Base-by-base conservation (phyloP, 805 yeast species). In the Priceomyces carsonii region DNA sequence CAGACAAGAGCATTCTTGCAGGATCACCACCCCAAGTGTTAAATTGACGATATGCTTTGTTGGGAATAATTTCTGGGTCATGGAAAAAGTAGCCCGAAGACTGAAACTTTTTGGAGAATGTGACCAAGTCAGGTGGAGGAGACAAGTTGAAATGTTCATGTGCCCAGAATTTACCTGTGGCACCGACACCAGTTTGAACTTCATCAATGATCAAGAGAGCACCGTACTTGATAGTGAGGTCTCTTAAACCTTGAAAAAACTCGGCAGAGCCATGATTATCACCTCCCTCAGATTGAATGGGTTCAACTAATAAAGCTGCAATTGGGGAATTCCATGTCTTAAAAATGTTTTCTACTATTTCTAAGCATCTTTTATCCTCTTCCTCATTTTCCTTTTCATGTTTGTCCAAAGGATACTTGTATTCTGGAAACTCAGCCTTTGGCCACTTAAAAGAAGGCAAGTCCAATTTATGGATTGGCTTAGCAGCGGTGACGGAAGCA, bases 371-470 rank as follows among this genome's bases (percentile, higher is more conserved):
- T 42, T 72, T 79, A 65, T 90, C 98, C 67, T 89, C 96, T 33
- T 70, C 61, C 32, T 69, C 66, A 75, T 90, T 90, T 47, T 66
- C 79, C 31, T 70, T 79, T 26, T 56, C 78, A 57, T 79, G 56
- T 33, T 77, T 73, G 37, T 79, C 90, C 54, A 89, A 74, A 40
- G 98, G 98, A 63, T 88, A 90, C 62, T 81, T 69, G 64, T 87
- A 81, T 33, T 75, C 51, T 45, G 98, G 98, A 71, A 82, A 90
- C 44, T 87, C 88, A 38, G 96, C 96, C 61, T 85, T 89, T 57
- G 98, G 98, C 97, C 97, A 90, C 56, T 86, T 79, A 71, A 90
- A 90, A 5, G 95, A 80, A 42, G 98, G 98, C 66, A 91, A 71
- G 63, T 83, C 90, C 62, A 90, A 70, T 70, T 91, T 90, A 73